Base-by-base conservation (phyloP, 176 grass and related monocot genomes). In the Cocos nucifera region DNA sequence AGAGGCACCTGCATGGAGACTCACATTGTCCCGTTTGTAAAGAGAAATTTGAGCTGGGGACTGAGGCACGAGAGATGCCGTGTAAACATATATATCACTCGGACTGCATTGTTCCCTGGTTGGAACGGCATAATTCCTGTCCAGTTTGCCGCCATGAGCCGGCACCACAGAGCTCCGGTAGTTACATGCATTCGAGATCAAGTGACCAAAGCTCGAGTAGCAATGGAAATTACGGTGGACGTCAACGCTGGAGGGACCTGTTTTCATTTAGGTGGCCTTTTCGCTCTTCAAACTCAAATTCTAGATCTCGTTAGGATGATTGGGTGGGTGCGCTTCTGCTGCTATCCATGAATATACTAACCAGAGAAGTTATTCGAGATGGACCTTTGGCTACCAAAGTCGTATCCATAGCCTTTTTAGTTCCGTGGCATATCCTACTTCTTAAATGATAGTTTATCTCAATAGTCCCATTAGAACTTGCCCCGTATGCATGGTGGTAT, bases 11-110 rank as follows among this genome's bases (percentile, higher is more conserved):
- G 4, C 81, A 58, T 51, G 86, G 86, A 56, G 91, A 95, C 29
- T 89, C 83, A 0, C 82, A 90, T 50, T 95, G 91, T 77, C 86
- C 91, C 49, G 72, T 95, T 51, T 95, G 91, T 44, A 95, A 90
- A 73, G 91, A 95, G 35, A 81, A 63, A 69, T 95, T 95, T 15
- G 91, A 90, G 60, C 25, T 90, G 62, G 82, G 53, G 19, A 84
- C 59, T 12, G 86, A 90, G 64, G 86, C 74, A 50, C 83, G 86
- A 65, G 86, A 90, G 68, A 95, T 87, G 83, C 91, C 91, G 49
- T 95, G 91, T 62, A 79, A 87, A 15, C 91, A 95, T 82, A 64
- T 95, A 4, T 95, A 95, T 75, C 91, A 95, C 63, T 69, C 79
- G 0, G 86, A 87, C 29, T 95, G 91, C 70, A 95, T 95, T 30